Percentiles rank a stretch among this genome's conserved stretches.
Evolutionary conservation across 2,329 filamentous ascomycete genomes (phyloP).

Genomic region (Pezicula carpinea): DNA sequence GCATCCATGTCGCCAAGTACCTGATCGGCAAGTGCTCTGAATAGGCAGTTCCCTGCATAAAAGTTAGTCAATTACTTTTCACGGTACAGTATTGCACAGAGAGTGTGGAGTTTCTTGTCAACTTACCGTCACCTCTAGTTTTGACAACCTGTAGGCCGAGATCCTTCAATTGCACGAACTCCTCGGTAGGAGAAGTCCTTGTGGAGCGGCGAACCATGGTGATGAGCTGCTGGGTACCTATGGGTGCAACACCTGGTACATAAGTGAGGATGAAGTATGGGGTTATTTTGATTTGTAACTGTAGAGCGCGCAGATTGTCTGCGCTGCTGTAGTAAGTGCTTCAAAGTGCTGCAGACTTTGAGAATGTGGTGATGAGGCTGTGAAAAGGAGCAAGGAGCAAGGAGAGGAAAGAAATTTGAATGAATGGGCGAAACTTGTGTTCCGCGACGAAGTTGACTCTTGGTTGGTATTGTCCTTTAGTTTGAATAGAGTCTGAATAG

Average conservation of each 20-base stretch:
- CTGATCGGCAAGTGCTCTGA: slow-evolving; percentile 64
- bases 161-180: slow-evolving; percentile 51
- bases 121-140: slow-evolving; percentile 60
- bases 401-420: not conserved
- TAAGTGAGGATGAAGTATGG: too few species aligned
- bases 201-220: slow-evolving; percentile 6
- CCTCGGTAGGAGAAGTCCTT: slow-evolving; percentile 24
- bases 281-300: too few species aligned
- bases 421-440: too few species aligned
- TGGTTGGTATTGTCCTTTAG: too few species aligned
- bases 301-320: too few species aligned
- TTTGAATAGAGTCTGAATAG: too few species aligned
- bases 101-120: slow-evolving; percentile 19
- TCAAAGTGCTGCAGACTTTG: too few species aligned
- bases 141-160: slow-evolving; percentile 54
- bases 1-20: slow-evolving; percentile 55
- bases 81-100: slow-evolving; percentile 1
- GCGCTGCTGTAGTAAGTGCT: too few species aligned
- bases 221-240: not conserved
- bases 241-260: not conserved
- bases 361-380: not conserved
- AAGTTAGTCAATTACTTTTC: slow-evolving; percentile 13
- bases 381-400: not conserved
- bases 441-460: too few species aligned
- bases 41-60: slow-evolving; percentile 60